A percentile compares a stretch with the other conserved stretches of the same genome.
Conservation (phyloP, 1,139 yeast genomes). For the Yamadazyma siamensis region DNA sequence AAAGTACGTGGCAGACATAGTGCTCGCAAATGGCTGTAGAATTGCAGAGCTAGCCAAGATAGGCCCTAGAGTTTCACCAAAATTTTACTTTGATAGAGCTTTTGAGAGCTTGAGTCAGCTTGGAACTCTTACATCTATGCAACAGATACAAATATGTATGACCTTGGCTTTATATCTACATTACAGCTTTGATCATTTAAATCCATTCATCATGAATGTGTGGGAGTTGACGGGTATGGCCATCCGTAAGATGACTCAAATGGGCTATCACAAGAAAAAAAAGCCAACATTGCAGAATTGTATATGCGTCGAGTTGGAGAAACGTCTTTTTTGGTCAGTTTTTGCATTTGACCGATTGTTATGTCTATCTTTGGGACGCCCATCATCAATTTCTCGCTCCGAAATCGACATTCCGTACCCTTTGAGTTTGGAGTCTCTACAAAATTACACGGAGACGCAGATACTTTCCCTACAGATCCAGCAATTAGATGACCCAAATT, state of each 20-base stretch:
- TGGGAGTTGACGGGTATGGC: conserved; percentile 15
- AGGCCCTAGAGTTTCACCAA: conserved; percentile 8
- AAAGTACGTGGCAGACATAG: conserved; percentile 7
- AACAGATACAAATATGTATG: conserved; percentile 14
- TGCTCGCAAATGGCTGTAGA: conserved; percentile 13
- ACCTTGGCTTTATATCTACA: conserved; percentile 12
- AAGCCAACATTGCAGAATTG: conserved; percentile 9
- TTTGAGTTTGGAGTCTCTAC: conserved; percentile 11
- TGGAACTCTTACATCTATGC: conserved; percentile 5
- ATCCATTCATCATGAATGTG: conserved; percentile 13
- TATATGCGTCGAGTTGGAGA: conserved; percentile 10
- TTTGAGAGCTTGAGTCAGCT: conserved; percentile 7
- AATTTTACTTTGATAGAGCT: conserved; percentile 11
- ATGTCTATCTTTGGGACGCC: conserved; percentile 13
- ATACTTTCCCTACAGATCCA: conserved; percentile 6
- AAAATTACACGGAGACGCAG: conserved; percentile 2
- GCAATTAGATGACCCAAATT: conserved; percentile 7
- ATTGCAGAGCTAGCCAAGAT: conserved; percentile 12
- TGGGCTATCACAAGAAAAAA: conserved; percentile 12
- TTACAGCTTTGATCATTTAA: conserved; percentile 10
- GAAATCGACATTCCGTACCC: conserved; percentile 12
- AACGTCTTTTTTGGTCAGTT: conserved; percentile 14
- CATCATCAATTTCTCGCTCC: conserved; percentile 8
- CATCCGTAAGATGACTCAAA: conserved; percentile 10
- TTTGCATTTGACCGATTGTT: conserved; percentile 14